Percentiles rank a stretch among this genome's conserved stretches.
These are phyloP conservation scores for Calonectria montana DNA, from an alignment of 2,329 filamentous ascomycete genomes.

Conservation along the genomic window DNA sequence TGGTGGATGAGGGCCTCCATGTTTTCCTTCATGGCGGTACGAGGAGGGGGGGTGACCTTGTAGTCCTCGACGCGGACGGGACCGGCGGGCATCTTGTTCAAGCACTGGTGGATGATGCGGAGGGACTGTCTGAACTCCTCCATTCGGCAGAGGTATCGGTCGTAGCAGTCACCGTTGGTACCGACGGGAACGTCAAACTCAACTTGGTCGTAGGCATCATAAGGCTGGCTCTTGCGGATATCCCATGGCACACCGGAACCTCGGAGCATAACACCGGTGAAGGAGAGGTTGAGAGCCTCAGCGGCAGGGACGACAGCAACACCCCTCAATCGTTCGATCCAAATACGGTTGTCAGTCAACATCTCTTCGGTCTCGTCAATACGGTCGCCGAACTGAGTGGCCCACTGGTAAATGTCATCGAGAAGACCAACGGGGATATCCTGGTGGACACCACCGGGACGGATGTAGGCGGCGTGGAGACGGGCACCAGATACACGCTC, in stretches of 20 bases:
- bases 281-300: conserved; percentile 97
- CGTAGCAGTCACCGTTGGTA: conserved; percentile 98
- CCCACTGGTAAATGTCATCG: conserved; percentile 99
- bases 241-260: conserved; percentile 97
- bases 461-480: conserved; percentile 96
- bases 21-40: conserved; percentile 99
- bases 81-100: conserved; percentile 98
- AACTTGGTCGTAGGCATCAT: conserved; percentile 97
- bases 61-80: conserved; percentile 98
- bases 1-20: conserved; percentile 99
- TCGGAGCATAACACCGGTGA: conserved; percentile 97
- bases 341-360: conserved; percentile 99
- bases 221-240: conserved; percentile 94
- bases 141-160: conserved; percentile 99
- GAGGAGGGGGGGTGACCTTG: conserved; percentile 96
- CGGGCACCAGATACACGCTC: conserved; percentile 98
- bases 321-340: conserved; percentile 92
- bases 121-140: conserved; percentile 99
- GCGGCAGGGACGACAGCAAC: conserved; percentile 91
- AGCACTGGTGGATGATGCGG: conserved; percentile 97
- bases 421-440: conserved; percentile 93
- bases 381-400: conserved; percentile 97
- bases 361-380: conserved; percentile 99
- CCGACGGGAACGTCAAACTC: conserved; percentile 98
- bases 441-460: conserved; percentile 95